Evolutionary conservation across 306 rosid species (phyloP).

Genomic region (Prunus padus): DNA sequence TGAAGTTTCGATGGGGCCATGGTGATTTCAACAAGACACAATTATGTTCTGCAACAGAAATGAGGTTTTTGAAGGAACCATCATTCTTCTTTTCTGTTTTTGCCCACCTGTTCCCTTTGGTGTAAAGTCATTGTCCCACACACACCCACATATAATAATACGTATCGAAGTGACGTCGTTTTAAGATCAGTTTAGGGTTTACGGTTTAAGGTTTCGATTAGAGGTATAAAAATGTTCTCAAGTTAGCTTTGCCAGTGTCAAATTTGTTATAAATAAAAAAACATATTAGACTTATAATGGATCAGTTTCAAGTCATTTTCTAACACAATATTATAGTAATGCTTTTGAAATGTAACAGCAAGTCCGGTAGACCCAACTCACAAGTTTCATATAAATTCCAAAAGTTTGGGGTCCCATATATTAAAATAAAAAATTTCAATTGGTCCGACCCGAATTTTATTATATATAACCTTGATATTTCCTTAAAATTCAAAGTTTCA

Average conservation of each 20-base stretch:
- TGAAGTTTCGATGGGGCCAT: background rate
- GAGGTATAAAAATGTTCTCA: too few species aligned
- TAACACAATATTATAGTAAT: background rate
- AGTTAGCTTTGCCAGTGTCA: background rate
- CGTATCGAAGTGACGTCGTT: too few species aligned
- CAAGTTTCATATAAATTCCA: background rate
- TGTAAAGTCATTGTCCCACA: background rate
- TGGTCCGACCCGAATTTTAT: too few species aligned
- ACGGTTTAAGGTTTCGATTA: too few species aligned
- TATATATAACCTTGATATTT: background rate
- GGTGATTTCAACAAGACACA: constrained; percentile 18
- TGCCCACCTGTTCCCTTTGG: background rate
- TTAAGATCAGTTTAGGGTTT: too few species aligned
- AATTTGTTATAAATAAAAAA: too few species aligned
- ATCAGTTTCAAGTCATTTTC: background rate
- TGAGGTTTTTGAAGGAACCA: background rate
- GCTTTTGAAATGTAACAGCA: background rate
- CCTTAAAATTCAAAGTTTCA: too few species aligned
- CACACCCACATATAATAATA: background rate
- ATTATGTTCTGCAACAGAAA: background rate
- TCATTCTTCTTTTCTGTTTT: background rate
- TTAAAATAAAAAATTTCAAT: background rate
- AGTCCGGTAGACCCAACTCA: background rate
- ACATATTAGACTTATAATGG: background rate
- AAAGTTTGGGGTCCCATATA: background rate